Conservation (phyloP, 2,329 filamentous ascomycete genomes). For the Tolypocladium amazonense region DNA sequence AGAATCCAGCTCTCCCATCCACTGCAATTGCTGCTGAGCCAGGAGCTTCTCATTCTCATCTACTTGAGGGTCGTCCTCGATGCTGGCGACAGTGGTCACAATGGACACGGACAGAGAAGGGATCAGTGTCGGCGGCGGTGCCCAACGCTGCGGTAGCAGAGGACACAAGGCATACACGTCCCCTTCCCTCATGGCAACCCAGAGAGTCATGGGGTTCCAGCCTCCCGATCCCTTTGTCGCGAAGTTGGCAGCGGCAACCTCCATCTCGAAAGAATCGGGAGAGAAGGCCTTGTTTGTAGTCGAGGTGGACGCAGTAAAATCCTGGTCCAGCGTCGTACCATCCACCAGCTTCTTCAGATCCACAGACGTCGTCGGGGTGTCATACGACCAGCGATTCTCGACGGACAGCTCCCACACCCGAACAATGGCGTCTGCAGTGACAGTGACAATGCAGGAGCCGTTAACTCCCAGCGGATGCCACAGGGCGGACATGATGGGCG, state of each 20-base stretch:
- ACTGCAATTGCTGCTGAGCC: constrained; percentile 54
- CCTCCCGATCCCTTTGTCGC: constrained; percentile 56
- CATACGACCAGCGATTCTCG: constrained; percentile 80
- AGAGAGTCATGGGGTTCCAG: constrained; percentile 94
- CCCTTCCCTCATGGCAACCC: constrained; percentile 90
- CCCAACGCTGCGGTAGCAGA: constrained; percentile 78
- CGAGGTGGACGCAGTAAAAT: constrained; percentile 67
- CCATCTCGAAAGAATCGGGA: constrained; percentile 84
- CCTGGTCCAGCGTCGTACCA: constrained; percentile 69
- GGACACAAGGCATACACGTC: constrained; percentile 92
- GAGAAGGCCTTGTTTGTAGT: constrained; percentile 75
- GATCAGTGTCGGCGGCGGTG: constrained; percentile 63
- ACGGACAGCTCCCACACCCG: constrained; percentile 83
- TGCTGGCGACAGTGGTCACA: constrained; percentile 57
- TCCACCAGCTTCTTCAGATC: constrained; percentile 85
- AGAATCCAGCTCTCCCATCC: constrained; percentile 55
- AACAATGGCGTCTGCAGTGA: constrained; percentile 80
- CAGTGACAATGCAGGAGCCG: constrained; percentile 72
- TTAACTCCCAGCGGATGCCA: constrained; percentile 90
- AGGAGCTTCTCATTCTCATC: constrained; percentile 43
- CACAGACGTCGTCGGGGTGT: constrained; percentile 69
- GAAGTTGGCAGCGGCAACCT: constrained; percentile 84
- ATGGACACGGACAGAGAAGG: constrained; percentile 77
- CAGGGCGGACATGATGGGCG: constrained; percentile 67
- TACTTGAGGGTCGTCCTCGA: constrained; percentile 47